Evolutionary conservation across 768 basidiomycete genomes (phyloP), one percentile per base, ranked within the genome.

Genomic region (Trichaptum fuscoviolaceum): DNA sequence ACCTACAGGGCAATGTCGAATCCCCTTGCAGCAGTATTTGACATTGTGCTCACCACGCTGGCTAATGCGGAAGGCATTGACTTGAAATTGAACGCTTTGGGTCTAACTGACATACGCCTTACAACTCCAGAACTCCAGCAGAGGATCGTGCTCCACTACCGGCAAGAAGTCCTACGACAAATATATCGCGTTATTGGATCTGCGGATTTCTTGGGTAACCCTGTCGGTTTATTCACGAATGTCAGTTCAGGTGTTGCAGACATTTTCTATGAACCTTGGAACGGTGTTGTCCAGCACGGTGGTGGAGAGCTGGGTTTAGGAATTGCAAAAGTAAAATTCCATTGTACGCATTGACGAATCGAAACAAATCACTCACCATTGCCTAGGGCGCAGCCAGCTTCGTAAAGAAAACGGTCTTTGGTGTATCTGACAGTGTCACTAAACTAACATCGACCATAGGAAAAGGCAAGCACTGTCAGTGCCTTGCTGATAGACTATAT

Each of bases 181-280:
- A 82, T 99, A 2, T 99, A 99, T 76, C 90, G 97, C 42, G 92
- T 99, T 58, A 83, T 99, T 17, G 96, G 97, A n/a, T 98, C 96
- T 6, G 97, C 96, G 0, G 96, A 99, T 77, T 96, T 99, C 78
- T 91, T 92, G 67, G 91, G 93, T 17, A 96, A 96, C 74, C 96
- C 96, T 4, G 95, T 99, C 59, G 97, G 97, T 10, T 83, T 99
- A 58, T 99, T 99, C 82, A 96, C 92, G 63, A 99, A 99, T 73
- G 95, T 99, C 73, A 96, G 94, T 73, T 97, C 95, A 30, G 97
- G 97, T 12, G 93, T 99, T 6, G 92, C 92, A 64, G 97, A 99
- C 75, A 96, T 99, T 70, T 99, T 99, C 82, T 97, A 99, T 70
- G 96, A 98, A 76, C 97, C 97, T 1, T 97, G 96, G 82, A 90